Percentiles rank a stretch among this genome's conserved stretches.
Evolutionary conservation across 1,139 yeast genomes (phyloP).

Genomic region (Kodamaea arcana): DNA sequence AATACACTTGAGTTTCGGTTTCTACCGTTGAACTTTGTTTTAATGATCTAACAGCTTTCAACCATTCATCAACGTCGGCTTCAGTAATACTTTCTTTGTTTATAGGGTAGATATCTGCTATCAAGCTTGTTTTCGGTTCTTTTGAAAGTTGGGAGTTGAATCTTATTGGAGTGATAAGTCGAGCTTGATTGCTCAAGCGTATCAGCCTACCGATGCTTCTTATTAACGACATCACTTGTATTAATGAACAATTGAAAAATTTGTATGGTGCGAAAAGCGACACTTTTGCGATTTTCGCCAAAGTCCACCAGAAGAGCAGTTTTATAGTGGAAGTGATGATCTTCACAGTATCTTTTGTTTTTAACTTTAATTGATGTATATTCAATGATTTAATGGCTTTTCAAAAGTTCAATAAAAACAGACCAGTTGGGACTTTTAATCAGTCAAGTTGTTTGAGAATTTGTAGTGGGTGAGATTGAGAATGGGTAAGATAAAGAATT

Average conservation of each 20-base stretch:
- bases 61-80: constrained; percentile 63
- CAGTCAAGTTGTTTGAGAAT: too few species aligned
- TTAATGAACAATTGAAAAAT: constrained; percentile 3
- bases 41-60: constrained; percentile 55
- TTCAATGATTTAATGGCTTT: too few species aligned
- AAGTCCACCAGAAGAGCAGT: too few species aligned
- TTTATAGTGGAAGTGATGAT: too few species aligned
- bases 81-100: constrained; percentile 42
- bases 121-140: constrained; percentile 16
- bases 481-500: too few species aligned
- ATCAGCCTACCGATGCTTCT: constrained; percentile 12
- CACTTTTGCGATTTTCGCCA: too few species aligned
- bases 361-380: too few species aligned
- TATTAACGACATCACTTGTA: constrained; percentile 7
- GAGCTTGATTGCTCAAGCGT: constrained; percentile 1
- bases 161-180: constrained; percentile 6
- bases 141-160: constrained; percentile 12
- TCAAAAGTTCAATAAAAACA: too few species aligned
- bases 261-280: too few species aligned
- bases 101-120: constrained; percentile 39
- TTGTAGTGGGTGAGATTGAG: too few species aligned
- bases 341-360: too few species aligned
- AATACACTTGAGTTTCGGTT: constrained; percentile 44
- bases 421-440: too few species aligned
- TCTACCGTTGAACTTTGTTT: constrained; percentile 33